These are phyloP conservation scores for Phylloporus sp. DNA, from an alignment of 1,284 basidiomycete genomes.

Conservation along the genomic window DNA sequence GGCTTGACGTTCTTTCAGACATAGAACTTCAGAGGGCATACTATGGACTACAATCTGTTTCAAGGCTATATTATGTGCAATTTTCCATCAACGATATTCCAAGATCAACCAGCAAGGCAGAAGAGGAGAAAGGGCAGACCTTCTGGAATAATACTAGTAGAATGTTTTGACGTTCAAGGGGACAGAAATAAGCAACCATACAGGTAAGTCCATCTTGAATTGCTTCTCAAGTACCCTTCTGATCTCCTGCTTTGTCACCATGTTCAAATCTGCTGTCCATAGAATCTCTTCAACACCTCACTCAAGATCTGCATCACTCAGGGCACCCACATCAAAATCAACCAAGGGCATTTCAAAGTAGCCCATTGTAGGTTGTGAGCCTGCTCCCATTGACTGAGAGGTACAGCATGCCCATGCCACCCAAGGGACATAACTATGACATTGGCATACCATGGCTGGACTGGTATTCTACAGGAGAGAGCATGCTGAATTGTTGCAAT, in stretches of 20 bases:
- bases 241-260: conserved; percentile 89
- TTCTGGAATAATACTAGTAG: too few relatives aligned
- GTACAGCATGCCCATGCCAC: conserved; percentile 44
- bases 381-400: conserved; percentile 63
- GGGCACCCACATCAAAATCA: conserved; percentile 38
- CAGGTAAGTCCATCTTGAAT: conserved; percentile 79
- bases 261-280: conserved; percentile 79
- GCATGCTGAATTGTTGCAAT: conserved; percentile 57
- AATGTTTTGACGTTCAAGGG: too few relatives aligned
- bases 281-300: conserved; percentile 73
- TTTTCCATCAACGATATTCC: too few relatives aligned
- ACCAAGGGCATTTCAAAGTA: conserved; percentile 71
- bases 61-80: too few relatives aligned
- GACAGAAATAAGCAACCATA: too few relatives aligned
- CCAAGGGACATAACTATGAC: conserved; percentile 45
- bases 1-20: too few relatives aligned
- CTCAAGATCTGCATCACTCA: conserved; percentile 74
- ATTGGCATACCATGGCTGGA: conserved; percentile 77
- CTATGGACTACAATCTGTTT: too few relatives aligned
- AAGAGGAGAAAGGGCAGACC: too few relatives aligned
- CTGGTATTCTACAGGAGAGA: conserved; percentile 69
- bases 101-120: too few relatives aligned
- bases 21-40: too few relatives aligned
- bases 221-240: conserved; percentile 79
- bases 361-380: conserved; percentile 71